These are phyloP conservation scores for Termitomyces sp. DNA, from an alignment of 768 basidiomycete species.

Conservation along the genomic window DNA sequence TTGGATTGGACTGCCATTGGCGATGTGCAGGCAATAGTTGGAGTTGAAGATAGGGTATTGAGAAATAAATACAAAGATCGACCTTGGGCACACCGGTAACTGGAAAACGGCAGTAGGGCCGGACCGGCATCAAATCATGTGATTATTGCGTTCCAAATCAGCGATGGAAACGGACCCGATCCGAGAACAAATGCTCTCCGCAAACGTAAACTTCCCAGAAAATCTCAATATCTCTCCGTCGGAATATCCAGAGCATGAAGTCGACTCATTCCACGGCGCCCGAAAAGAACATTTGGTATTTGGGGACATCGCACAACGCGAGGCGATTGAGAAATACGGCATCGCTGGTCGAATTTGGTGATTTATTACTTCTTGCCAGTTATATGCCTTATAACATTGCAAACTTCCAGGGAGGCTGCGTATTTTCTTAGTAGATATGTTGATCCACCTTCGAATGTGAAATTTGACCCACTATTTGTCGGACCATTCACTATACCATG, in stretches of 20 bases:
- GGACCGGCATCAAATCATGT: slow-evolving; percentile 10
- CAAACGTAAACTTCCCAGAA: slow-evolving; percentile 31
- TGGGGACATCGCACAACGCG: slow-evolving; percentile 35
- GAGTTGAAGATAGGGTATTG: slow-evolving; percentile 1
- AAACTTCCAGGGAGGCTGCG: slow-evolving; percentile 62
- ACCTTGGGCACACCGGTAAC: not conserved
- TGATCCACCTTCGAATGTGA: slow-evolving; percentile 22
- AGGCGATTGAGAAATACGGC: slow-evolving; percentile 65
- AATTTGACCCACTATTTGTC: slow-evolving; percentile 54
- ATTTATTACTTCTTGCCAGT: slow-evolving; percentile 5
- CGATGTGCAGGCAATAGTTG: slow-evolving; percentile 5
- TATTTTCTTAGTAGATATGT: slow-evolving; percentile 56
- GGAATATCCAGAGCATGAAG: slow-evolving; percentile 12
- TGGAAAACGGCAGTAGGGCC: slow-evolving; percentile 6
- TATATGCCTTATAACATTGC: slow-evolving; percentile 6
- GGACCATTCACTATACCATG: slow-evolving; percentile 1
- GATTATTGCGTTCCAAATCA: not conserved
- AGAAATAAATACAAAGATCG: slow-evolving; percentile 14
- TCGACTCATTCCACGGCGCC: not conserved
- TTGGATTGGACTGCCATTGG: slow-evolving; percentile 48
- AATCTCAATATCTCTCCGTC: slow-evolving; percentile 30
- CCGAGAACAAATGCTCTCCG: not conserved
- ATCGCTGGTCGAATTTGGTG: slow-evolving; percentile 87
- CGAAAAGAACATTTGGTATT: slow-evolving; percentile 18
- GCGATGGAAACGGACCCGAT: not conserved